Evolutionary conservation across 768 basidiomycete species (phyloP).

Genomic region (Psilocybe azurescens): DNA sequence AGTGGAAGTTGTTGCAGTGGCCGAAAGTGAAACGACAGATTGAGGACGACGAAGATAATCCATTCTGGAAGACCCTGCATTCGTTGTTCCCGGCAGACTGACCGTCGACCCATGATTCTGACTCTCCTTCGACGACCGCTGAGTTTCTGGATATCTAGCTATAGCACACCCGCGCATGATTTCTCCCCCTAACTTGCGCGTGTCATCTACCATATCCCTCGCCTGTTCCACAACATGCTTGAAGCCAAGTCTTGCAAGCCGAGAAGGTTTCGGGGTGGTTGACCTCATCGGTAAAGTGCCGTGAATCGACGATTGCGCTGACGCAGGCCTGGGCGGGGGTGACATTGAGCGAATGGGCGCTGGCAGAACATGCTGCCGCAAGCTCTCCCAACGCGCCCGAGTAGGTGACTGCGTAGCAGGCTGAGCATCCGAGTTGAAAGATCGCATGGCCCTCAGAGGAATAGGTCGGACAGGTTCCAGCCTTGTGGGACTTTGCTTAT

Average conservation of each 20-base stretch:
- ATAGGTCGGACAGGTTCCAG: slow-evolving; percentile 27
- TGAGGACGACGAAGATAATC: slow-evolving; percentile 49
- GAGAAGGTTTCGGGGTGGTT: slow-evolving; percentile 53
- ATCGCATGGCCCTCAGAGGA: slow-evolving; percentile 15
- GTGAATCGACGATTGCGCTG: slow-evolving; percentile 28
- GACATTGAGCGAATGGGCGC: slow-evolving; percentile 29
- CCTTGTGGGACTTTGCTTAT: slow-evolving; percentile 12
- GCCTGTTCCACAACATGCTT: slow-evolving; percentile 71
- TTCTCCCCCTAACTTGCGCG: slow-evolving; percentile 57
- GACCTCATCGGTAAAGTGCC: slow-evolving; percentile 22
- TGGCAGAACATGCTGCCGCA: slow-evolving; percentile 60
- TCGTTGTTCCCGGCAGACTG: slow-evolving; percentile 21
- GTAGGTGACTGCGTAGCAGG: slow-evolving; percentile 44
- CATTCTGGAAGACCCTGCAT: slow-evolving; percentile 31
- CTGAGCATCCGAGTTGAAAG: slow-evolving; percentile 45
- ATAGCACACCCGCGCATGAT: slow-evolving; percentile 60
- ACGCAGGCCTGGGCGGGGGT: slow-evolving; percentile 32
- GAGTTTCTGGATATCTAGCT: slow-evolving; percentile 50
- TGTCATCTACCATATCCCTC: slow-evolving; percentile 55
- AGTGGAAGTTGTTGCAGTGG: slow-evolving; percentile 27
- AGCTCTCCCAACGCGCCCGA: slow-evolving; percentile 52
- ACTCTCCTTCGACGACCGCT: slow-evolving; percentile 28
- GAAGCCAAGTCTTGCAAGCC: slow-evolving; percentile 58
- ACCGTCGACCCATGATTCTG: slow-evolving; percentile 24
- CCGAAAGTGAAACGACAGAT: slow-evolving; percentile 36